These are phyloP conservation scores for Plasmodium blacklocki DNA, from an alignment of 169 alveolate species.

Conservation along the genomic window DNA sequence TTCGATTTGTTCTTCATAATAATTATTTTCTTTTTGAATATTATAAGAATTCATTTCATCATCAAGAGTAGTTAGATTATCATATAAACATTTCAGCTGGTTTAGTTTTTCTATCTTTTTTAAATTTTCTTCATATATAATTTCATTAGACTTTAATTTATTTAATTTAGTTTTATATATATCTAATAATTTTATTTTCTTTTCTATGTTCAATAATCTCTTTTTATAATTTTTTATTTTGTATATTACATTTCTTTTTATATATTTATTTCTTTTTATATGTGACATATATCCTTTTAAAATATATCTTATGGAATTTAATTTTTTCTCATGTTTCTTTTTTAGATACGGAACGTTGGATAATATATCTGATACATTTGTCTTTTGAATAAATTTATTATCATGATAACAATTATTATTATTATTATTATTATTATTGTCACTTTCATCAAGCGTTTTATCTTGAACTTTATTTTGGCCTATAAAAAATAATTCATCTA, in stretches of 20 bases:
- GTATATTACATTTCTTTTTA: background rate
- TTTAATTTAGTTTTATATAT: conserved; percentile 33
- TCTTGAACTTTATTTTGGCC: too few species aligned
- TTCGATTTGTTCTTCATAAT: conserved; percentile 20
- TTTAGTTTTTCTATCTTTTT: conserved; percentile 40
- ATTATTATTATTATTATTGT: too few species aligned
- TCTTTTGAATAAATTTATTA: too few species aligned
- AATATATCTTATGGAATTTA: conserved; percentile 36
- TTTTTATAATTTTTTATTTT: conserved; percentile 17
- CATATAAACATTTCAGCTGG: conserved; percentile 29
- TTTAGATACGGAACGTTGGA: background rate
- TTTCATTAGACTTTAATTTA: conserved; percentile 11
- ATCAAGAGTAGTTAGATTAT: background rate
- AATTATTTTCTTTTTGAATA: background rate
- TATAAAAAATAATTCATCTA: too few species aligned
- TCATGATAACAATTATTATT: too few species aligned
- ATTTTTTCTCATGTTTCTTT: background rate
- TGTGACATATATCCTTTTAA: conserved; percentile 11
- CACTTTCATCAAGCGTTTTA: too few species aligned
- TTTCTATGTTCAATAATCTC: conserved; percentile 20
- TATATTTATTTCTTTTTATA: background rate
- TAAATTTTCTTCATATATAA: conserved; percentile 4
- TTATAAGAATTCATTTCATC: background rate
- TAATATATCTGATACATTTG: too few species aligned
- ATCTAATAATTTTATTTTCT: conserved; percentile 17